A percentile compares a stretch with the other conserved stretches of the same genome.
phyloP scores from a whole-genome alignment of 2,329 filamentous ascomycete species.

The Fusarium graminum region DNA sequence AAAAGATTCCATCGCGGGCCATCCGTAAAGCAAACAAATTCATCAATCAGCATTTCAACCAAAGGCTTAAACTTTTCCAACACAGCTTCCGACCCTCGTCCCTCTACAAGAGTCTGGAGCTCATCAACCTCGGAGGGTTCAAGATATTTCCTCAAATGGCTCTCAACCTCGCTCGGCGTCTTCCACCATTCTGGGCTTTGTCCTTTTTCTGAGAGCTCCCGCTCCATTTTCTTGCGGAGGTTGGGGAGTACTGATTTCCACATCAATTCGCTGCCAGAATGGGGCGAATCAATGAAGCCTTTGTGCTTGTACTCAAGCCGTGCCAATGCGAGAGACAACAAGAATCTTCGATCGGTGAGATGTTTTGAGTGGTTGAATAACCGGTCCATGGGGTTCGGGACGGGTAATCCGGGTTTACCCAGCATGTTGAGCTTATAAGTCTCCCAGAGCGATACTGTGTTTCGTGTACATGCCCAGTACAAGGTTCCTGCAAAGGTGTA shows the following conservation, averaged over 20 bases:
- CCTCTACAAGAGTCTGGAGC: conserved; percentile 41
- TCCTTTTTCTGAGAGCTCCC: conserved; percentile 32
- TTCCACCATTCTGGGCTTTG: conserved; percentile 45
- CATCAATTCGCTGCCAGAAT: conserved; percentile 4
- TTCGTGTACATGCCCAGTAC: conserved; percentile 44
- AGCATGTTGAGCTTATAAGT: conserved; percentile 30
- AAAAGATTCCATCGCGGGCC: conserved; percentile 46
- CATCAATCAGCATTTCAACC: conserved; percentile 38
- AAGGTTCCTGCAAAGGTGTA: conserved; percentile 44
- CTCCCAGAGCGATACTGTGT: conserved; percentile 44
- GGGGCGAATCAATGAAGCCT: conserved; percentile 37
- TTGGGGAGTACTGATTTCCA: conserved; percentile 6
- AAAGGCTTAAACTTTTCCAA: conserved; percentile 32
- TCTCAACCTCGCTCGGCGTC: conserved; percentile 39
- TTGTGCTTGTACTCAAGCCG: conserved; percentile 41
- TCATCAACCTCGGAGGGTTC: conserved; percentile 31
- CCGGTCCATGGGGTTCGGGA: conserved; percentile 34
- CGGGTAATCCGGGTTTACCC: conserved; percentile 3
- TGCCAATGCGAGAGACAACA: conserved; percentile 39
- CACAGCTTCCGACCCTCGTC: conserved; percentile 27
- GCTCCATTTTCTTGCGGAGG: conserved; percentile 24
- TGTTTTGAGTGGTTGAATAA: conserved; percentile 44
- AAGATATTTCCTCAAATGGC: conserved; percentile 37
- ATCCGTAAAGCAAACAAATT: conserved; percentile 47
- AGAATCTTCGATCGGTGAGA: conserved; percentile 39